Evolutionary conservation across 1,284 basidiomycete genomes (phyloP), one percentile per base, ranked within the genome.

Genomic region (Peniophora sp.): DNA sequence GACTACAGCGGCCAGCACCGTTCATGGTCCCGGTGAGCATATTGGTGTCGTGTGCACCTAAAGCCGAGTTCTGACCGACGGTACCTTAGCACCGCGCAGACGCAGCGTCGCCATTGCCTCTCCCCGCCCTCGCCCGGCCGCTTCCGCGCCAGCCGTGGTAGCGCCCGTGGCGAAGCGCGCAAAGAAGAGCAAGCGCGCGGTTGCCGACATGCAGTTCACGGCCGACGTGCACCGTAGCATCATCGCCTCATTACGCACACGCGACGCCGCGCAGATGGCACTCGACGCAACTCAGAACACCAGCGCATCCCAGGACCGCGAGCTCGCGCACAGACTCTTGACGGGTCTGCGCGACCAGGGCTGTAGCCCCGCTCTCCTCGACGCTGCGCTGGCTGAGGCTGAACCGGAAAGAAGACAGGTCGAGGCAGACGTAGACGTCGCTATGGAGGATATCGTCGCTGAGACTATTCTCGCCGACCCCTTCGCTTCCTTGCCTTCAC

Each of bases 141-240:
- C 38, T 17, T 38, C 17, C 53, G 35, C 56, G 24, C 32, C 46
- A 48, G 47, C 23, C 47, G 48, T 52, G 25, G 43, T 45, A 10
- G 36, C 53, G 5, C 58, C 61, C 9, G 46, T 55, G 45, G 51
- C 57, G 50, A 69, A 70, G 57, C 63, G 65, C 43, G 57, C 59
- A 14, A 65, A 63, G 50, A 73, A 66, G 58, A 64, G 62, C 50
- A 67, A 57, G 53, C 68, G 63, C 17, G 62, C 65, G 16, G 57
- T 65, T 1, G 63, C 63, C 16, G 72, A 75, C 47, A 57, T 71
- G 17, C 65, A 66, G 53, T 73, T 73, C 61, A 58, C 67, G 46
- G 69, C 68, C 1, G 61, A 70, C 6, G 58, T 75, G 43, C 69
- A 71, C 53, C 63, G 69, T 50, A 74, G 69, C 49, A 65, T 74